A percentile compares a stretch with the other conserved stretches of the same genome.
phyloP scores from a whole-genome alignment of 1,284 basidiomycete genomes.

The Pseudomicrostroma phylloplanum region DNA sequence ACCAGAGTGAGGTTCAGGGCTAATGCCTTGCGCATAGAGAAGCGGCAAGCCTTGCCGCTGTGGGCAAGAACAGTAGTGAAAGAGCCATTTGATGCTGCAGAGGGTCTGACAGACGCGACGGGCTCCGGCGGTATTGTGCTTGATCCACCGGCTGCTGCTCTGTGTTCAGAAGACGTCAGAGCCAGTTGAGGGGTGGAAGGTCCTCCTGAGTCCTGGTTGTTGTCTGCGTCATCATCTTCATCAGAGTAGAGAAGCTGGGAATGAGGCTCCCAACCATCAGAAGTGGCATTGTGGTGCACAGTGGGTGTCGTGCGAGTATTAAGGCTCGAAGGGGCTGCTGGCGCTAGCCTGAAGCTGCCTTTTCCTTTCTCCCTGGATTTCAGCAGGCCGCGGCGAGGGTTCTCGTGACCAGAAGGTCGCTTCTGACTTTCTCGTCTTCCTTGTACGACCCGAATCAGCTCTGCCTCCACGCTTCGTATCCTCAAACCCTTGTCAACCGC shows the following conservation, averaged over 20 bases:
- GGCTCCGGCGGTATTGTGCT: too few relatives aligned
- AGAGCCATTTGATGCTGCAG: neutral
- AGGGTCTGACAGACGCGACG: neutral
- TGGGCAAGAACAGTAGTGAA: constrained; percentile 31
- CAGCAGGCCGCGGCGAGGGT: neutral
- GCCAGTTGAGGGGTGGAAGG: neutral
- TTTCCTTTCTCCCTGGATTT: constrained; percentile 1
- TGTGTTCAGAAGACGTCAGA: neutral
- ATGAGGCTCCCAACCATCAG: constrained; percentile 6
- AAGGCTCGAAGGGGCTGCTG: too few relatives aligned
- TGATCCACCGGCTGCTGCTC: neutral
- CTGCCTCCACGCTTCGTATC: constrained; percentile 40
- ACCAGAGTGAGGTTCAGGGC: constrained; percentile 37
- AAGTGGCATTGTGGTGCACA: neutral
- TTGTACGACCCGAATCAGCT: constrained; percentile 35
- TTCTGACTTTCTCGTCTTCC: constrained; percentile 16
- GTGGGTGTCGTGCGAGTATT: too few relatives aligned
- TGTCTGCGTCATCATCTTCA: neutral
- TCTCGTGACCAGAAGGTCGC: neutral
- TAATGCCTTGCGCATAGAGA: constrained; percentile 35
- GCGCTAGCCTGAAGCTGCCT: neutral
- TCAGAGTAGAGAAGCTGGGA: constrained; percentile 1
- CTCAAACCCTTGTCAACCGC: constrained; percentile 34
- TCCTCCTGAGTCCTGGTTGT: neutral
- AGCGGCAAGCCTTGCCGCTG: constrained; percentile 45